Conservation (phyloP, 768 basidiomycete genomes). For the Floccularia luteovirens region DNA sequence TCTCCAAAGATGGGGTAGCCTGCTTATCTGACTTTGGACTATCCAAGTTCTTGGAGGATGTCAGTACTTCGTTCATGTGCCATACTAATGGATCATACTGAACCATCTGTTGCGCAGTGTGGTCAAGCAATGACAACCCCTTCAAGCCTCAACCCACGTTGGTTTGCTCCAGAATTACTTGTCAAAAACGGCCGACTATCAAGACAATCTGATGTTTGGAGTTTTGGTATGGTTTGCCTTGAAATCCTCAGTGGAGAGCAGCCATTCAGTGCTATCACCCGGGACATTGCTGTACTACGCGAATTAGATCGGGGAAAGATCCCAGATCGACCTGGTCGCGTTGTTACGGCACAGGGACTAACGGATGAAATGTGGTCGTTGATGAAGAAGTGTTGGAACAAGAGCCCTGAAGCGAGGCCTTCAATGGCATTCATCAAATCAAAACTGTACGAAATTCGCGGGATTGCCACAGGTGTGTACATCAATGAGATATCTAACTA, state of each 20-base stretch:
- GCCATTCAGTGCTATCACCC: slow-evolving; percentile 24
- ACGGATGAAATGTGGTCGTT: slow-evolving; percentile 34
- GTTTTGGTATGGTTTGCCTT: slow-evolving; percentile 38
- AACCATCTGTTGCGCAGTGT: slow-evolving; percentile 12
- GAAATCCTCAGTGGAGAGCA: slow-evolving; percentile 36
- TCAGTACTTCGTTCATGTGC: slow-evolving; percentile 10
- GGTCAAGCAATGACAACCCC: slow-evolving; percentile 16
- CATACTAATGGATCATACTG: background rate
- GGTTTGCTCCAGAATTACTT: slow-evolving; percentile 34
- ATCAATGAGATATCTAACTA: background rate
- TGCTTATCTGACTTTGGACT: slow-evolving; percentile 38
- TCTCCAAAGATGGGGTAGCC: slow-evolving; percentile 28
- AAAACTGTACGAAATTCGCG: slow-evolving; percentile 15
- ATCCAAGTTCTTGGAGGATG: slow-evolving; percentile 29
- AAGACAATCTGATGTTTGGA: slow-evolving; percentile 39
- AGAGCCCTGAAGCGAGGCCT: slow-evolving; percentile 28
- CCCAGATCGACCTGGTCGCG: slow-evolving; percentile 27
- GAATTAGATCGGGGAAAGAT: slow-evolving; percentile 25
- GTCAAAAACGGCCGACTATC: slow-evolving; percentile 19
- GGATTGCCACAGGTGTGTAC: slow-evolving; percentile 1
- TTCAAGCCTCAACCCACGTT: slow-evolving; percentile 23
- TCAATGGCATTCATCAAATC: slow-evolving; percentile 25
- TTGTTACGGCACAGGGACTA: slow-evolving; percentile 17
- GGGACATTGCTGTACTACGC: slow-evolving; percentile 25
- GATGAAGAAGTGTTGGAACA: slow-evolving; percentile 35